Conservation (phyloP, 2,329 filamentous ascomycete species). For the Calonectria pseudoturangicola region DNA sequence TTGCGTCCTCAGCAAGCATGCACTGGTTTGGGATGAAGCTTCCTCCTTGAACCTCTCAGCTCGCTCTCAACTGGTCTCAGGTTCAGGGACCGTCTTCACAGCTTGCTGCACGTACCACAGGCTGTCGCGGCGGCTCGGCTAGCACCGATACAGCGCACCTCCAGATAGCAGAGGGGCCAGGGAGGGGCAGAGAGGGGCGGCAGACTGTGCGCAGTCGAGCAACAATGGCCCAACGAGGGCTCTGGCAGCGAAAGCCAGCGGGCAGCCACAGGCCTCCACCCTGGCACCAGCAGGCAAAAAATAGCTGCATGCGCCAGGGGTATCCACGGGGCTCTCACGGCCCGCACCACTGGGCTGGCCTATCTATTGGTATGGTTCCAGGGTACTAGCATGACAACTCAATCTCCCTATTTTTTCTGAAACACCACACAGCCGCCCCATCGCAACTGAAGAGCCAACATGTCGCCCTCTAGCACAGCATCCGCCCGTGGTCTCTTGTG, state of each 20-base stretch:
- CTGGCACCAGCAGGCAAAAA: constrained; percentile 37
- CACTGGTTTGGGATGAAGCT: constrained; percentile 20
- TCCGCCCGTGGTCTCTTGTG: constrained; percentile 43
- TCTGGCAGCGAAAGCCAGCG: constrained; percentile 16
- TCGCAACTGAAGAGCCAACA: constrained; percentile 47
- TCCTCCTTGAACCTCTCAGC: neutral
- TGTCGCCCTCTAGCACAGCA: constrained; percentile 38
- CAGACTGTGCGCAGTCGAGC: constrained; percentile 21
- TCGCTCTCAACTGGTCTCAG: constrained; percentile 34
- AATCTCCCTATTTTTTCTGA: constrained; percentile 51
- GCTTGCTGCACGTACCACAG: constrained; percentile 37
- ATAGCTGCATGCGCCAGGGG: constrained; percentile 39
- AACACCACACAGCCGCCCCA: constrained; percentile 53
- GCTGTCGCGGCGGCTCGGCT: constrained; percentile 23
- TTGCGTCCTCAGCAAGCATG: constrained; percentile 5
- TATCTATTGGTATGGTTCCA: constrained; percentile 26
- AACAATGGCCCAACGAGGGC: constrained; percentile 28
- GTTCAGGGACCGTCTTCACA: constrained; percentile 35
- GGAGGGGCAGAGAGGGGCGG: constrained; percentile 5
- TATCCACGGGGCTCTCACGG: constrained; percentile 25
- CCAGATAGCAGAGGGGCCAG: constrained; percentile 6
- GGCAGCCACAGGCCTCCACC: constrained; percentile 18
- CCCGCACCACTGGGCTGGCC: constrained; percentile 37
- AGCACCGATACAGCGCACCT: constrained; percentile 34
- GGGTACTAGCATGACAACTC: constrained; percentile 50